A percentile compares a stretch with the other conserved stretches of the same genome.
These are phyloP conservation scores for Barnettozyma botsteinii DNA, from an alignment of 805 yeast genomes.

Conservation along the genomic window DNA sequence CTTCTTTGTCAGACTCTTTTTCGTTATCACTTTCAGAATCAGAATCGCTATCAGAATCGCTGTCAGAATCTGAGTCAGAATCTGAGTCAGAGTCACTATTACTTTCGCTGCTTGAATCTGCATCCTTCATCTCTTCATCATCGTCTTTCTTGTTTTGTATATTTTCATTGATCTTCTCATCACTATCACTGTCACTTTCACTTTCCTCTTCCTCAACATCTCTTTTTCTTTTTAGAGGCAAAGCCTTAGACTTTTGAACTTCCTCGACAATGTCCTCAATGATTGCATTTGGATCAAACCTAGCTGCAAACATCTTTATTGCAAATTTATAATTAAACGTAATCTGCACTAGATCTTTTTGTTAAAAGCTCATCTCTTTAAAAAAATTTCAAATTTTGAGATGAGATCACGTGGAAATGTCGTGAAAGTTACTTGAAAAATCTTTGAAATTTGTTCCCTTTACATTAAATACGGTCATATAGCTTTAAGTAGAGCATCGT, in stretches of 20 bases:
- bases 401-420: not conserved
- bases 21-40: slow-evolving; percentile 3
- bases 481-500: too few relatives aligned
- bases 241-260: not conserved
- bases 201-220: slow-evolving; percentile 12
- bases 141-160: slow-evolving; percentile 11
- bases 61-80: not conserved
- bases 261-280: slow-evolving; percentile 5
- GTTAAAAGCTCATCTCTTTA: not conserved
- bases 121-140: slow-evolving; percentile 12
- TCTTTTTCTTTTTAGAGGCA: slow-evolving; percentile 22
- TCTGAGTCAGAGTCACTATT: slow-evolving; percentile 18
- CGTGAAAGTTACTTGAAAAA: too few relatives aligned
- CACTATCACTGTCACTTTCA: slow-evolving; percentile 1
- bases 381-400: not conserved
- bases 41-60: slow-evolving; percentile 14
- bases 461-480: too few relatives aligned
- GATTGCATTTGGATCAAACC: slow-evolving; percentile 49
- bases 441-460: too few relatives aligned
- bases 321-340: too few relatives aligned
- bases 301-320: slow-evolving; percentile 58
- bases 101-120: slow-evolving; percentile 14
- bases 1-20: slow-evolving; percentile 9
- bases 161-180: not conserved
- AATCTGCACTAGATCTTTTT: too few relatives aligned